Conservation (phyloP, 2,329 filamentous ascomycete genomes). For the Aspergillus terreus region DNA sequence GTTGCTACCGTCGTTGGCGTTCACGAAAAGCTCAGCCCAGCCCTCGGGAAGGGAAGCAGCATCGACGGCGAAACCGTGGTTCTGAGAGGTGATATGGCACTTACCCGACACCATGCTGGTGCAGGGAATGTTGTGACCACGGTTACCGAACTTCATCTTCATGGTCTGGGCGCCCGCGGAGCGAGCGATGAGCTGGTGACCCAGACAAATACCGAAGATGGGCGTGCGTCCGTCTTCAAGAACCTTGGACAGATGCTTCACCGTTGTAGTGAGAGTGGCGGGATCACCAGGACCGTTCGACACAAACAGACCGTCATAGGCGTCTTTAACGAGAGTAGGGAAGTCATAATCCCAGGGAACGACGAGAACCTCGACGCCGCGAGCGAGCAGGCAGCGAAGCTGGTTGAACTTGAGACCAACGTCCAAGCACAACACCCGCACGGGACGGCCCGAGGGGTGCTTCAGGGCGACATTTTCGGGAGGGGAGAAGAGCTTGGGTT, state of each 20-base stretch:
- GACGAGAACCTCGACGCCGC: conserved; percentile 89
- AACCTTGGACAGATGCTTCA: conserved; percentile 72
- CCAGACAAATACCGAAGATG: conserved; percentile 93
- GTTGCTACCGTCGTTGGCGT: conserved; percentile 97
- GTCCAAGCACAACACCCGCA: conserved; percentile 89
- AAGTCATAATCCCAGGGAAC: conserved; percentile 97
- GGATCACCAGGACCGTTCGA: conserved; percentile 98
- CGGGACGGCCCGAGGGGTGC: conserved; percentile 80
- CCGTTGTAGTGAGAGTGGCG: conserved; percentile 72
- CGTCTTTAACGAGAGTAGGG: conserved; percentile 66
- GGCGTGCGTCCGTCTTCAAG: conserved; percentile 77
- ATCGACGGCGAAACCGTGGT: conserved; percentile 95
- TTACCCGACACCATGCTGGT: conserved; percentile 92
- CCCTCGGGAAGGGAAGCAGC: conserved; percentile 67
- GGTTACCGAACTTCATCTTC: conserved; percentile 99
- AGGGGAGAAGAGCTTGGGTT: conserved; percentile 81
- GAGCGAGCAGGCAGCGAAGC: conserved; percentile 82
- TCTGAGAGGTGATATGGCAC: conserved; percentile 98
- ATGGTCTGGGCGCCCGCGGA: conserved; percentile 78
- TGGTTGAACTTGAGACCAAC: conserved; percentile 99
- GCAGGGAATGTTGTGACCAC: conserved; percentile 97
- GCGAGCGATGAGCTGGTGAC: conserved; percentile 86
- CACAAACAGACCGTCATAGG: conserved; percentile 95
- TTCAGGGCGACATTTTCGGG: conserved; percentile 66
- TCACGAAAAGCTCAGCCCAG: conserved; percentile 95